A percentile compares a stretch with the other conserved stretches of the same genome.
These are phyloP conservation scores for Scheffersomyces ergatensis DNA, from an alignment of 805 yeast species.

Conservation along the genomic window DNA sequence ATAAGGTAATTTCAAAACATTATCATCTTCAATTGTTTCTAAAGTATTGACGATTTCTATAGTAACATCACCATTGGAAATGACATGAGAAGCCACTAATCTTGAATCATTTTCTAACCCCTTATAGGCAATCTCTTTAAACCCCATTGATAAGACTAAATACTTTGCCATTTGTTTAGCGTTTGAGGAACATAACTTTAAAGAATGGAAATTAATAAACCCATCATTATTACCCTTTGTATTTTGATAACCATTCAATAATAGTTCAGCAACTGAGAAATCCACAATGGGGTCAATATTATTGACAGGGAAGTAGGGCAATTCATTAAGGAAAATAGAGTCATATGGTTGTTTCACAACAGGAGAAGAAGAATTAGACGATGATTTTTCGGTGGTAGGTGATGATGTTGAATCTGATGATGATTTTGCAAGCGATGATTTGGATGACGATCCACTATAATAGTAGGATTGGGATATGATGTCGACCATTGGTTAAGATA, in stretches of 20 bases:
- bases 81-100: slow-evolving; percentile 55
- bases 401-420: background rate
- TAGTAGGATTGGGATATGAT: too few species aligned
- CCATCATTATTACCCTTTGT: slow-evolving; percentile 24
- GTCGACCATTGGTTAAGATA: too few species aligned
- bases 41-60: slow-evolving; percentile 48
- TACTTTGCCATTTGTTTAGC: slow-evolving; percentile 61
- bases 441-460: background rate
- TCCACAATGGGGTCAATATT: slow-evolving; percentile 15
- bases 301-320: slow-evolving; percentile 17
- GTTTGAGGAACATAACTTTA: slow-evolving; percentile 72
- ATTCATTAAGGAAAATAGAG: slow-evolving; percentile 6
- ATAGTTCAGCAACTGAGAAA: slow-evolving; percentile 13
- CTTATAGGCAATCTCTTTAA: slow-evolving; percentile 55
- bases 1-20: slow-evolving; percentile 9
- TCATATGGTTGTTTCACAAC: background rate
- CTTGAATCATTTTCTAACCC: slow-evolving; percentile 71
- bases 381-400: background rate
- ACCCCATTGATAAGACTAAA: slow-evolving; percentile 59
- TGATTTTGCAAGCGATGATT: background rate
- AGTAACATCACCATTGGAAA: slow-evolving; percentile 52
- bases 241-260: slow-evolving; percentile 14
- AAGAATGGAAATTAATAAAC: slow-evolving; percentile 55
- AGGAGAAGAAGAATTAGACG: too few species aligned
- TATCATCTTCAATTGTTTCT: slow-evolving; percentile 17